phyloP scores from a whole-genome alignment of 495 filamentous ascomycete species.

The Penicillium daleae region DNA sequence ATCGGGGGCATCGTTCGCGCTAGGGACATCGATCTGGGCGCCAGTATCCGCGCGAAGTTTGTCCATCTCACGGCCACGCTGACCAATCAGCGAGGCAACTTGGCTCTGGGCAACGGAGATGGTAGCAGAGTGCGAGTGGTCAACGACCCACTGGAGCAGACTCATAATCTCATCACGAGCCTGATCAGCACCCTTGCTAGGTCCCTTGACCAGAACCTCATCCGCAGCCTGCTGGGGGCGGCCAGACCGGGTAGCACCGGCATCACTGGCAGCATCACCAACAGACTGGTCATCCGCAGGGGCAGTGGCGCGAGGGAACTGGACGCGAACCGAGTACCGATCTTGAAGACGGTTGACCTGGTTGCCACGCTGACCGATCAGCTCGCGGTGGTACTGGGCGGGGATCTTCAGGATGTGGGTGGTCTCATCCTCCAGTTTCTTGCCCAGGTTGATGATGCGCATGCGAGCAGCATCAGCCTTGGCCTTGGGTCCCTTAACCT shows the following conservation, averaged over 20 bases:
- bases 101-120: conserved; percentile 87
- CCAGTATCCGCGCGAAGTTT: conserved; percentile 79
- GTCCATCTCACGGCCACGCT: conserved; percentile 88
- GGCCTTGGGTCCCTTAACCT: conserved; percentile 71
- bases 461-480: conserved; percentile 82
- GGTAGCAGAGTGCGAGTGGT: conserved; percentile 75
- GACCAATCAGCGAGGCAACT: conserved; percentile 85
- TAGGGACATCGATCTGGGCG: conserved; percentile 88
- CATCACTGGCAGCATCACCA: conserved; percentile 71
- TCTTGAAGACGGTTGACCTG: conserved; percentile 75
- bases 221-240: conserved; percentile 77
- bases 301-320: conserved; percentile 80
- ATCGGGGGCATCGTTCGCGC: conserved; percentile 61
- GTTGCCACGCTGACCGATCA: conserved; percentile 66
- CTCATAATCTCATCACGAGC: conserved; percentile 88
- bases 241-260: conserved; percentile 59
- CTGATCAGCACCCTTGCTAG: conserved; percentile 86
- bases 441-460: conserved; percentile 74
- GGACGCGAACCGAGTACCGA: conserved; percentile 88
- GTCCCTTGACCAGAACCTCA: conserved; percentile 89
- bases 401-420: conserved; percentile 86
- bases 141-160: conserved; percentile 81
- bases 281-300: conserved; percentile 69
- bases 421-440: conserved; percentile 83
- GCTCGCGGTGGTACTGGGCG: conserved; percentile 79